Percentiles rank a stretch among this genome's conserved stretches.
These are phyloP conservation scores for sorghum (Sorghum bicolor) DNA, from an alignment of 176 grass and related monocot genomes.

Conservation along the genomic window Sorghum_bicolor_NCBIv3 NC_012873.2:63812501-63813000, in stretches of 20 bases:
- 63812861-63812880: not conserved
- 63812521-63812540: not conserved
- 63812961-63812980: not conserved
- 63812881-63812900: not conserved
- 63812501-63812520: not conserved
- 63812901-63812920: not conserved
- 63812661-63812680: not conserved
- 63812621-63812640: not conserved
- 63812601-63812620: not conserved
- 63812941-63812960: not conserved
- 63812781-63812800: not conserved
- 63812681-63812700: not conserved
- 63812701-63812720: not conserved
- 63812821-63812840: not conserved
- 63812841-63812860: not conserved
- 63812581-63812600: not conserved
- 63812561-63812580: not conserved
- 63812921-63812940: not conserved
- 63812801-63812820: not conserved
- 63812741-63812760: not conserved
- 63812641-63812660: not conserved
- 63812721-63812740: not conserved
- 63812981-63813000: slow-evolving; percentile 50
- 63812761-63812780: not conserved
- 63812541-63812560: not conserved